Base-by-base conservation (phyloP, 352 stramenopile genomes). In the Globisporangium emineosum region DNA sequence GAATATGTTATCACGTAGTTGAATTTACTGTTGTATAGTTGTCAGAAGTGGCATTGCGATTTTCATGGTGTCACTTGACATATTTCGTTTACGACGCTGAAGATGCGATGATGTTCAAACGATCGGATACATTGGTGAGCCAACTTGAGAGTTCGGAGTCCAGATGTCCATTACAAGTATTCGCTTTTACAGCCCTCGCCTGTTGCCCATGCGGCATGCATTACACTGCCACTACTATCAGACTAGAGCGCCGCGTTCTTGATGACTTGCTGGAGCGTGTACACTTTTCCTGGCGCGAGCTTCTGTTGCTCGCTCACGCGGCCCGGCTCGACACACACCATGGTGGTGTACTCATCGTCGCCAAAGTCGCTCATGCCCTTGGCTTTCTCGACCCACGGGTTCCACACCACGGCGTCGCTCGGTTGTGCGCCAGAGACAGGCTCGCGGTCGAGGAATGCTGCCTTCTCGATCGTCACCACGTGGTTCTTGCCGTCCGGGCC, bases 291-390 rank as follows among this genome's bases (percentile, higher is more conserved):
- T 0, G 71, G 69, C 15, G 70, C 73, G 30, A 93, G 81, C 58
- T 73, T 78, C 67, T 91, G 84, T 61, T 77, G 69, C 64, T 85
- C 67, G 54, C 80, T 93, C 25, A 95, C 87, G 45, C 86, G 76
- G 21, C 96, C 96, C 12, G 96, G 96, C 73, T 99, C 96, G 47
- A 98, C 86, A 70, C 96, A 99, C 65, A 98, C 83, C 94, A 99
- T 98, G 33, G 87, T 80, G 51, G 89, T 61, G 69, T 98, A 98
- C 74, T 98, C 91, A 51, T 98, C 95, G 67, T 98, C 87, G 40
- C 80, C 91, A 78, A 99, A 98, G 77, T 99, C 96, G 57, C 71
- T 72, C 88, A 99, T 98, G 43, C 68, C 75, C 68, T 94, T 90
- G 35, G 94, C 90, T 72, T 99, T 99, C 52, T 94, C 86, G 45